Evolutionary conservation across 768 basidiomycete species (phyloP), one percentile per base, ranked within the genome.

Genomic region (Suillus plorans): DNA sequence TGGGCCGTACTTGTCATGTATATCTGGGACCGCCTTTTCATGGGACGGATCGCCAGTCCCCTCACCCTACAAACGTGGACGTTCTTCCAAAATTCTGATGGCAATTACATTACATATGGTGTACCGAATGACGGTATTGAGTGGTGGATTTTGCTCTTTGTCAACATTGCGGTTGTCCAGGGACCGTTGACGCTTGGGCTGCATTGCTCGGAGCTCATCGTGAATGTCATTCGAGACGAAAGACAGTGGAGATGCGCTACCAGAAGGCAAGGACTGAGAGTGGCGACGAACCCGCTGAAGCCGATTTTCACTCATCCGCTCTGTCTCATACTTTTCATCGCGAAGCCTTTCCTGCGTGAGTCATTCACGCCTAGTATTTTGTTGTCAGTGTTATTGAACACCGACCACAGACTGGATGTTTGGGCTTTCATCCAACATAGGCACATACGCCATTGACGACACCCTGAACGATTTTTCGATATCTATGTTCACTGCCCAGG

Each of bases 211-310:
- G 74, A 76, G 62, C 68, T 75, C 5, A 66, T 75, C 8, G 68
- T 67, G 59, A 76, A 75, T 49, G 72, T 73, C 37, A 62, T 76
- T 50, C 70, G 73, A 42, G 73, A 75, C n/a, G 75, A 75, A 65
- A 58, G 31, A 37, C 50, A 65, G 58, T 76, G 75, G 75, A 68
- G 73, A 57, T 68, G 66, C 2, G 70, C 75, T 57, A 65, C 69
- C 57, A 60, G 31, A n/a, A 22, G 5, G 36, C 39, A 63, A n/a
- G 74, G 73, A 8, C 22, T 61, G 2, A 72, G 59, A 31, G 39
- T 68, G 9, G 58, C 68, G 13, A 63, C 63, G 25, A 56, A 75
- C 25, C 72, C 74, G 18, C 63, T 75, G 61, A 69, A 63, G 25
- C 13, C 64, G 36, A 66, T 72, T 25, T 68, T 74, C 31, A 72